Base-by-base conservation (phyloP, 306 rosid species). In the Vigna hirtella region DNA sequence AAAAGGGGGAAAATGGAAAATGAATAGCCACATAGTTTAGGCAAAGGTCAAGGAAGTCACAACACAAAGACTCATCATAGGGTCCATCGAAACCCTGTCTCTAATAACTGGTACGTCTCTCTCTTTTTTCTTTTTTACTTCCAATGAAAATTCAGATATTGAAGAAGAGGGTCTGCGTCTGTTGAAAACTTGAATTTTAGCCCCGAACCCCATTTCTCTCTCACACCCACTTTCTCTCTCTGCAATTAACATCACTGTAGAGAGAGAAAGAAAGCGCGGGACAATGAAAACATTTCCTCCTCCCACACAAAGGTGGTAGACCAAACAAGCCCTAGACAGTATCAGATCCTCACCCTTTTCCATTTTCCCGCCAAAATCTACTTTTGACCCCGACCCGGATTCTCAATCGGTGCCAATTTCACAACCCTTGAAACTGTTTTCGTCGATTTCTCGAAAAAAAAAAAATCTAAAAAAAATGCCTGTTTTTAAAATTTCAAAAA, bases 361-460 rank as follows among this genome's bases (percentile, higher is more conserved):
- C 15, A 57, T 49, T 80, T 89, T 89, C 89, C 95, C 90, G 86
- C 90, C 89, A 84, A 89, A 81, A 1, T 68, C 48, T 24, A 36
- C 8, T 83, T 86, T 72, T 74, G 43, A 78, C 30, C 79, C 14
- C 22, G 36, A 81, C 79, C 89, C 77, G 67, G 82, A 83, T 78
- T 77, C 64, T 73, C 40, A 74, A 84, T 78, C 52, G 72, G 18
- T 66, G 38, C 47, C 56, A 26, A 74, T 66, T 74, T 66, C 57
- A 9, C 2, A 30, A 11, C 76, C 53, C 2, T 57, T 0, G 13
- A 66, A 28, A 18, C 28, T 7, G 7, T 7, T 48, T 43, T 63
- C 45, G 4, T 50, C 9, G n/a, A 18, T 13, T 70, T 66, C 3
- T 72, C n/a, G 11, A 12, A 14, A 38, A 30, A 28, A 14, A 28